Percentiles rank a stretch among this genome's conserved stretches.
Evolutionary conservation across 2,329 filamentous ascomycete species (phyloP).

Genomic region (Teratosphaeria destructans): DNA sequence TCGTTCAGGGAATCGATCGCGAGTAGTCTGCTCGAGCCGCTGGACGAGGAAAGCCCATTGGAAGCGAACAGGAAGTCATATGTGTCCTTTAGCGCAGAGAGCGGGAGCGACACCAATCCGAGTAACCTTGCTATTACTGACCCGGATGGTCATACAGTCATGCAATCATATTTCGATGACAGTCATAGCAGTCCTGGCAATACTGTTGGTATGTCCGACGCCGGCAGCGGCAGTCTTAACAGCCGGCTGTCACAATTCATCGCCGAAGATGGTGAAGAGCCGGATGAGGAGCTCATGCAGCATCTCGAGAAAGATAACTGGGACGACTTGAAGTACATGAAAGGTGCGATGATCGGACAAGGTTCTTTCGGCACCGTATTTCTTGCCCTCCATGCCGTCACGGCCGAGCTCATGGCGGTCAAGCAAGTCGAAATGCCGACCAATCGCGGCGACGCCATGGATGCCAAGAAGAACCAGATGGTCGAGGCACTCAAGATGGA

Average conservation of each 20-base stretch:
- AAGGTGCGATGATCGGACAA: slow-evolving; percentile 91
- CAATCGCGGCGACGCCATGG: slow-evolving; percentile 63
- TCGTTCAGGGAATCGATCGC: slow-evolving; percentile 78
- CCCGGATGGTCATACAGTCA: slow-evolving; percentile 57
- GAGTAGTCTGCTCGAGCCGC: slow-evolving; percentile 76
- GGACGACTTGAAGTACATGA: slow-evolving; percentile 99
- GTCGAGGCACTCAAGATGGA: slow-evolving; percentile 94
- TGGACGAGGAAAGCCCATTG: slow-evolving; percentile 79
- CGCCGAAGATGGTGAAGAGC: slow-evolving; percentile 82
- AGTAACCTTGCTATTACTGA: slow-evolving; percentile 68
- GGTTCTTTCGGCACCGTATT: slow-evolving; percentile 96
- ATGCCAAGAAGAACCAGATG: slow-evolving; percentile 94
- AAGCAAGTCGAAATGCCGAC: slow-evolving; percentile 94
- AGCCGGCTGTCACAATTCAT: slow-evolving; percentile 76
- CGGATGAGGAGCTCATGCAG: slow-evolving; percentile 77
- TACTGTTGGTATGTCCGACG: slow-evolving; percentile 38
- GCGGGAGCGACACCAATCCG: slow-evolving; percentile 55
- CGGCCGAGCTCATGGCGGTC: slow-evolving; percentile 92
- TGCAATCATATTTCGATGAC: slow-evolving; percentile 79
- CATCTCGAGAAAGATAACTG: slow-evolving; percentile 89
- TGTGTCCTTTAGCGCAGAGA: slow-evolving; percentile 71
- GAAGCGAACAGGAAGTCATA: slow-evolving; percentile 92
- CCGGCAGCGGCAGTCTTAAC: slow-evolving; percentile 55
- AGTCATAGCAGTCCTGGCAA: slow-evolving; percentile 53
- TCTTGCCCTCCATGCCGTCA: slow-evolving; percentile 87